phyloP scores from a whole-genome alignment of 2,329 filamentous ascomycete species.

The Scedosporium boydii region DNA sequence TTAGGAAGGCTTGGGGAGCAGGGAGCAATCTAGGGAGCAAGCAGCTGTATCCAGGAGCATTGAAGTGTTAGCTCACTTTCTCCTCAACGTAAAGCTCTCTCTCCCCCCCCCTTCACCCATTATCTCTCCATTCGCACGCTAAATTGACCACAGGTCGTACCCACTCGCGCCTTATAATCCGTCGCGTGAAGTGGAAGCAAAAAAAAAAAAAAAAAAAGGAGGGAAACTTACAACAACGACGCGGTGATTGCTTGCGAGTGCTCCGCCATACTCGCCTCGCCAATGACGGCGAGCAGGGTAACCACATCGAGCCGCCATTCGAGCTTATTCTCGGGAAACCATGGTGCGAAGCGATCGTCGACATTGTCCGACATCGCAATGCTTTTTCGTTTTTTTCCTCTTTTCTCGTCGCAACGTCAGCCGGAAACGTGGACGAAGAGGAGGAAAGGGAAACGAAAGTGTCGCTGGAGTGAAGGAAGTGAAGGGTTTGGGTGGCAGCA shows the following conservation, averaged over 20 bases:
- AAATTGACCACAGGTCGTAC: too few species aligned
- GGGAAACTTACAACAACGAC: slow-evolving; percentile 29
- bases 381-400: not conserved
- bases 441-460: not conserved
- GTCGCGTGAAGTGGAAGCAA: not conserved
- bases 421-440: not conserved
- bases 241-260: slow-evolving; percentile 50
- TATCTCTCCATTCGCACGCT: too few species aligned
- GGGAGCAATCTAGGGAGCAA: slow-evolving; percentile 51
- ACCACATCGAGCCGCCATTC: slow-evolving; percentile 52
- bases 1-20: slow-evolving; percentile 53
- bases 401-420: not conserved
- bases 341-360: slow-evolving; percentile 13
- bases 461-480: not conserved
- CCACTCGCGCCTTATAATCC: not conserved
- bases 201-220: not conserved
- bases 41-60: slow-evolving; percentile 19
- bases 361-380: slow-evolving; percentile 5
- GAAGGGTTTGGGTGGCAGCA: not conserved
- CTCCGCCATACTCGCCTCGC: slow-evolving; percentile 48
- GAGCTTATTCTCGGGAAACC: slow-evolving; percentile 32
- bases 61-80: not conserved
- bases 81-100: not conserved
- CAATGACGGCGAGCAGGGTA: slow-evolving; percentile 52
- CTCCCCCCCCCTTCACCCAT: too few species aligned